Evolutionary conservation across 768 basidiomycete species (phyloP).

Genomic region (Suillus cothurnatus): DNA sequence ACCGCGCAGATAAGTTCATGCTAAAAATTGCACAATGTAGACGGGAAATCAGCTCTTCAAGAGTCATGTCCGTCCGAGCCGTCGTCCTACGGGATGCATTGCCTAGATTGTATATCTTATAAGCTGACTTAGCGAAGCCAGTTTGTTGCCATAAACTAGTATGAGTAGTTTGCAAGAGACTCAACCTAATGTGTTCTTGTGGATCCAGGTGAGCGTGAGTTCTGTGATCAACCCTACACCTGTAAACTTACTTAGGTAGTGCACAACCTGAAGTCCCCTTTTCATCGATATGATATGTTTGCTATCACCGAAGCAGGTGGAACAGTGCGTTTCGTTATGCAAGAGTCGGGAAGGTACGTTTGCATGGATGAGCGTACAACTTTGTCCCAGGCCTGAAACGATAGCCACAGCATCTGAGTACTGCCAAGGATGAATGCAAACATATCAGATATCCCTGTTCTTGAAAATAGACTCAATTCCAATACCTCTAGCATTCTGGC

Average conservation of each 20-base stretch:
- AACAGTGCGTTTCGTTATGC: neutral
- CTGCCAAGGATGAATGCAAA: neutral
- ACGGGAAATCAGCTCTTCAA: too few relatives aligned
- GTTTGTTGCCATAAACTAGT: too few relatives aligned
- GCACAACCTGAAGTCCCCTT: neutral
- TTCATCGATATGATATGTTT: neutral
- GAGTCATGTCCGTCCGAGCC: too few relatives aligned
- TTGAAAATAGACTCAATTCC: neutral
- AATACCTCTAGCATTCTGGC: neutral
- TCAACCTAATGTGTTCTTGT: neutral
- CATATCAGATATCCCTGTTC: neutral
- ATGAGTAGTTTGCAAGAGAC: too few relatives aligned
- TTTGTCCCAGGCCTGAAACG: neutral
- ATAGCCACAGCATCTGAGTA: neutral
- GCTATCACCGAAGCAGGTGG: neutral
- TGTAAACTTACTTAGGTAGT: neutral
- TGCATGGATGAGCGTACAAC: neutral
- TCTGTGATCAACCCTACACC: neutral
- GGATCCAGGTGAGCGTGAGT: too few relatives aligned
- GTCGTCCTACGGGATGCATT: too few relatives aligned
- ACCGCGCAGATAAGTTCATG: too few relatives aligned
- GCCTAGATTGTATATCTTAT: too few relatives aligned
- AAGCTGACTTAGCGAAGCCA: too few relatives aligned
- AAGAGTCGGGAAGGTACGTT: neutral
- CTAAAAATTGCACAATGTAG: too few relatives aligned